Evolutionary conservation across 306 rosid genomes (phyloP), one percentile per base, ranked within the genome.

Genomic region (Morella rubra): DNA sequence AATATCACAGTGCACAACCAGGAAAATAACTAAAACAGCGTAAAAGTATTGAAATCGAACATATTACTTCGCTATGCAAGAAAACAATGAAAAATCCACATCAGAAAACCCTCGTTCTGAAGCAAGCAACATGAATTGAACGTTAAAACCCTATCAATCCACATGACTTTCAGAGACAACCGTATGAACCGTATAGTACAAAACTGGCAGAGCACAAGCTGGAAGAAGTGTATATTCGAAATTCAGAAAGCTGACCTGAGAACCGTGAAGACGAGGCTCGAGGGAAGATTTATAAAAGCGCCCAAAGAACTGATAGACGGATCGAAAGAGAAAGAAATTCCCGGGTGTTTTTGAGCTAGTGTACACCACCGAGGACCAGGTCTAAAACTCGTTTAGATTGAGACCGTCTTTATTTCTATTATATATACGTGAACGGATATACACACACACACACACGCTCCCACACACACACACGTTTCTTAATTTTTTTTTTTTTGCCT

Each of bases 81-180:
- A 47, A 8, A 0, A 40, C 41, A 62, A 51, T 0, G 0, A 62
- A 73, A 27, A 69, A 69, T 76, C 75, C 82, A 60, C 44, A 19
- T 69, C 46, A 4, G 20, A 44, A 72, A 82, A 82, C 82, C 85
- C 82, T 78, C 69, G 69, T 27, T 78, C 78, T 55, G 0, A 8
- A 67, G n/a, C 79, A 58, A 73, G 27, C 66, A 58, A 41, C 53
- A 69, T 20, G 13, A 49, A 12, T 49, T 49, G 75, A 65, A 72
- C 77, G 61, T 72, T 22, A 54, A 55, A 58, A 37, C 69, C 71
- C 69, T 37, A 72, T 62, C 65, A 64, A 62, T 20, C 70, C 64
- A 76, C 1, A 37, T 6, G 44, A 81, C 55, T 65, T 65, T 20
- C 46, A 58, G 72, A 49, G 16, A 44, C 13, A 15, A 40, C 37